Evolutionary conservation across 805 yeast species (phyloP).

Genomic region (Barnettozyma sp.): DNA sequence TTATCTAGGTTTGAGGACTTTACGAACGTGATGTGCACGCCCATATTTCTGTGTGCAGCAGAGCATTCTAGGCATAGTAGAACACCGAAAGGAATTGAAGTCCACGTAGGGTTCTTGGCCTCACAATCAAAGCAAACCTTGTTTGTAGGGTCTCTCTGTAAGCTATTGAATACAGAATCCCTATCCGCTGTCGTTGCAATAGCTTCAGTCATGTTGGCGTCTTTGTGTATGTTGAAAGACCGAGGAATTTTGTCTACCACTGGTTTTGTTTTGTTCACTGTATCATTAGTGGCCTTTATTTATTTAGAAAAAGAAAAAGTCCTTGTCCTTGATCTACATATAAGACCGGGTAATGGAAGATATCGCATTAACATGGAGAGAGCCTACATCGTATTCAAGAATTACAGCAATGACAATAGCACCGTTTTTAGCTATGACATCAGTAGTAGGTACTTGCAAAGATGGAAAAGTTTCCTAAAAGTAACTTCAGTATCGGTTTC

Average conservation of each 20-base stretch:
- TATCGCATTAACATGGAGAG: too few species aligned
- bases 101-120: constrained; percentile 95
- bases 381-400: too few species aligned
- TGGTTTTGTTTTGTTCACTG: not conserved
- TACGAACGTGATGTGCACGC: constrained; percentile 94
- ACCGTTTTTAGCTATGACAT: too few species aligned
- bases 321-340: too few species aligned
- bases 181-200: constrained; percentile 20
- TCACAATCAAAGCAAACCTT: constrained; percentile 90
- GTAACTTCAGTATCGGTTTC: too few species aligned
- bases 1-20: constrained; percentile 87
- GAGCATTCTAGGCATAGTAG: constrained; percentile 91
- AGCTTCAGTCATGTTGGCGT: constrained; percentile 18
- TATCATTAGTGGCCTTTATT: too few species aligned
- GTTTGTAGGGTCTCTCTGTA: constrained; percentile 56
- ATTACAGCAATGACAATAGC: too few species aligned
- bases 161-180: constrained; percentile 18
- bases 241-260: not conserved
- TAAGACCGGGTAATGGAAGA: too few species aligned
- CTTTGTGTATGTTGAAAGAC: not conserved
- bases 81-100: constrained; percentile 94
- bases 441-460: too few species aligned
- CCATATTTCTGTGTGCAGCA: constrained; percentile 90
- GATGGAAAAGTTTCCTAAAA: too few species aligned
- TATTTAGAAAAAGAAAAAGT: too few species aligned